A percentile compares a stretch with the other conserved stretches of the same genome.
Evolutionary conservation across 768 basidiomycete genomes (phyloP).

Genomic region (Leccinum uliginosum): DNA sequence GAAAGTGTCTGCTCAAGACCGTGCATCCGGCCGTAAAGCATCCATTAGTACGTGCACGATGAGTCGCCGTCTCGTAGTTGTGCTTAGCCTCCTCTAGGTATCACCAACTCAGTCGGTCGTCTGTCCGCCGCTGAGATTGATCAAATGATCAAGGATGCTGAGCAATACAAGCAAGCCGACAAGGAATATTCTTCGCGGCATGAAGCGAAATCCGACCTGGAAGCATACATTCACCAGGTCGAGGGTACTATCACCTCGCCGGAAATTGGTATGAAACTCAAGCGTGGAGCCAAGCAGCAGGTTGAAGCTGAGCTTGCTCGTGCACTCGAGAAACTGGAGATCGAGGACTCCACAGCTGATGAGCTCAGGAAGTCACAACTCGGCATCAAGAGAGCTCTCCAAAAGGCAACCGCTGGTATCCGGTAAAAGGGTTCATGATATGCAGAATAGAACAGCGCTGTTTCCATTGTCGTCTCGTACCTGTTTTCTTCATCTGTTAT

Average conservation of each 20-base stretch:
- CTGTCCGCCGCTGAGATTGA: slow-evolving; percentile 97
- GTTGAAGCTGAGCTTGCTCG: slow-evolving; percentile 98
- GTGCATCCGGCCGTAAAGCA: slow-evolving; percentile 98
- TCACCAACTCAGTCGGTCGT: slow-evolving; percentile 99
- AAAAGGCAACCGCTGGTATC: slow-evolving; percentile 93
- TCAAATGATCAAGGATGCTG: slow-evolving; percentile 99
- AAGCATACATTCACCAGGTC: slow-evolving; percentile 96
- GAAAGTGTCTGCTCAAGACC: slow-evolving; percentile 98
- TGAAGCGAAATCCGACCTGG: slow-evolving; percentile 97
- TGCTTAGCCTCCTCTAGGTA: slow-evolving; percentile 47
- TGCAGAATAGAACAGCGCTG: slow-evolving; percentile 16
- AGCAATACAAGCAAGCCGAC: slow-evolving; percentile 94
- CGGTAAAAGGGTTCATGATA: slow-evolving; percentile 44
- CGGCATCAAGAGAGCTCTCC: slow-evolving; percentile 91
- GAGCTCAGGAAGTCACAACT: slow-evolving; percentile 96
- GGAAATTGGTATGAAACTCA: slow-evolving; percentile 97
- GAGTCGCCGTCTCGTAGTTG: not conserved
- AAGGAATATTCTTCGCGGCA: slow-evolving; percentile 98
- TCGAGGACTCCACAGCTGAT: slow-evolving; percentile 90
- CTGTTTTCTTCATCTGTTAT: slow-evolving; percentile 12
- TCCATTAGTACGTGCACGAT: slow-evolving; percentile 72
- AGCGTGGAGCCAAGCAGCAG: slow-evolving; percentile 91
- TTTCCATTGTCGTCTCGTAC: slow-evolving; percentile 13
- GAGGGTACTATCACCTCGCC: slow-evolving; percentile 95
- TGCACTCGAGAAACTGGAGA: slow-evolving; percentile 97